Percentiles rank a stretch among this genome's conserved stretches.
Conservation (phyloP, 2,329 filamentous ascomycete species). For the Diatrype stigma region DNA sequence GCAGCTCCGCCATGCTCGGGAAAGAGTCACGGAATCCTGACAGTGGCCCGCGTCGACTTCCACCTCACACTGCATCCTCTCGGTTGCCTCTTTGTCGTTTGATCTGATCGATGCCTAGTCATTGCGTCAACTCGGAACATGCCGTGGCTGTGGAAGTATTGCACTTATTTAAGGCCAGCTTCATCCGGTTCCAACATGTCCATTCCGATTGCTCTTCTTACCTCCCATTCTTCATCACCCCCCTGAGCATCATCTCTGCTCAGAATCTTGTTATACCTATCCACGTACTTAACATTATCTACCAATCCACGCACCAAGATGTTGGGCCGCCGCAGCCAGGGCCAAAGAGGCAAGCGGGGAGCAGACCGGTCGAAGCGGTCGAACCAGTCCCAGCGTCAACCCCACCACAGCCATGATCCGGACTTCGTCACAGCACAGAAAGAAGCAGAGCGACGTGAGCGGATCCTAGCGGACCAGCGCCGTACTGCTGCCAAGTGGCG, state of each 20-base stretch:
- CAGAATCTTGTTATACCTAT: too few species aligned
- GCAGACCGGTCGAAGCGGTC: not conserved
- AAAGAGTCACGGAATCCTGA: not conserved
- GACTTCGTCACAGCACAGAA: conserved; percentile 28
- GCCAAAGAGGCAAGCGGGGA: not conserved
- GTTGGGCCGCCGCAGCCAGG: not conserved
- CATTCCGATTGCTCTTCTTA: not conserved
- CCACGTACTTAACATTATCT: too few species aligned
- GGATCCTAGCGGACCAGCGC: conserved; percentile 31
- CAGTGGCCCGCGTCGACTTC: not conserved
- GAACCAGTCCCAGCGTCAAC: not conserved
- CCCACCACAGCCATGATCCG: conserved; percentile 23
- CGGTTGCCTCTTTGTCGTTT: too few species aligned
- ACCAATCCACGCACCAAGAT: not conserved
- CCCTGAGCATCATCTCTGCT: too few species aligned
- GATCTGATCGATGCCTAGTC: not conserved
- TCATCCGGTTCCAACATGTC: not conserved
- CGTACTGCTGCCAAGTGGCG: conserved; percentile 35
- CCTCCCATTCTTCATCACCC: not conserved
- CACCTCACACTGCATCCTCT: not conserved
- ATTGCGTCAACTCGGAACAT: not conserved
- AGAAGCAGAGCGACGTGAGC: conserved; percentile 33
- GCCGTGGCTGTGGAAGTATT: too few species aligned
- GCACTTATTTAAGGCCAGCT: not conserved
- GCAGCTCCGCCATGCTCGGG: not conserved